Base-by-base conservation (phyloP, 2,329 filamentous ascomycete genomes). In the Venturia pyrina region DNA sequence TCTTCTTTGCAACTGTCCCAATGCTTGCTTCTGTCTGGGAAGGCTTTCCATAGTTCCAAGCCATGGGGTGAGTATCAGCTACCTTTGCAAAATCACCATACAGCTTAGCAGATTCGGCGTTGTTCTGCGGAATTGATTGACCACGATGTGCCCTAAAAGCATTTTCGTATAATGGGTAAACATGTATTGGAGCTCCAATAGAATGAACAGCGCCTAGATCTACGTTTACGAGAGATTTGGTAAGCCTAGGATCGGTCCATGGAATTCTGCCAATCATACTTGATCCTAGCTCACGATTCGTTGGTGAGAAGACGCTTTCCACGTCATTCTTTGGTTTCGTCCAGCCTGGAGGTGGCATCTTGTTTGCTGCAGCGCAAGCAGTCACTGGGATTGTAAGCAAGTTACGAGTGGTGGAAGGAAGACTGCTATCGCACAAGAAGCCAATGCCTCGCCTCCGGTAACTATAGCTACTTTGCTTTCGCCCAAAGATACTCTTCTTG, bases 111-210 rank as follows among this genome's bases (percentile, higher is more conserved):
- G 84, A 87, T 70, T 89, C 87, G 7, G 77, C 69, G 65, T 85
- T 78, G 65, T 89, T 89, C 4, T 83, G 80, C 28, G 73, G 65
- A 0, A 83, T 73, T 1, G 81, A 80, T 70, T 89, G 87, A 0
- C 76, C 72, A 1, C 80, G 77, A 68, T 83, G 77, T 0, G 85
- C 85, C 41, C 86, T 79, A 65, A 87, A 85, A 0, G 76, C 84
- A 68, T 87, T 88, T 69, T 89, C 87, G 69, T 87, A 89, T 0
- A 89, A 71, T 0, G 87, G 86, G 69, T 89, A 89, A 0, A 89
- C 78, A 41, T 89, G 87, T 13, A 89, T 86, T 0, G 87, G 86
- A 0, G 83, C 78, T 0, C 86, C 86, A 13, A 89, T 82, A 1
- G 77, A 77, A 69, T 89, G 86, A 2, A 77, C 75, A 1, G 81